Conservation (phyloP, 768 basidiomycete species). For the Termitomyces sp. region DNA sequence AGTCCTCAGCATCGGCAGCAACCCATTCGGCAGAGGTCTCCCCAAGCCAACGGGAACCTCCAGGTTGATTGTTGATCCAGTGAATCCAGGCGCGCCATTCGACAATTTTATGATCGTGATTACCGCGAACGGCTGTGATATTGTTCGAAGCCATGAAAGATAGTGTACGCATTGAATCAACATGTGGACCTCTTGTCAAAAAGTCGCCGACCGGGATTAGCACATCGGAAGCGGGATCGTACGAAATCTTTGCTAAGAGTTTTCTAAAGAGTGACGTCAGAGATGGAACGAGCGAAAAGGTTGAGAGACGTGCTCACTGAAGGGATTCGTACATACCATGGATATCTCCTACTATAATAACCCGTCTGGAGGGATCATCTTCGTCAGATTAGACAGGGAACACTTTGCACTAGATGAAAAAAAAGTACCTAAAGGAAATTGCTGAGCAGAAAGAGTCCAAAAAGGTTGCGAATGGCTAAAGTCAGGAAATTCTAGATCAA, state of each 20-base stretch:
- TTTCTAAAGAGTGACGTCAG: conserved; percentile 38
- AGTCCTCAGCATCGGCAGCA: conserved; percentile 31
- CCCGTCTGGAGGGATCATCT: conserved; percentile 55
- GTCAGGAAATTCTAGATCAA: conserved; percentile 45
- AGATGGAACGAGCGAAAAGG: background rate
- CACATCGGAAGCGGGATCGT: conserved; percentile 57
- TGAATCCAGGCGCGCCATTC: conserved; percentile 89
- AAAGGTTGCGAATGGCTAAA: conserved; percentile 50
- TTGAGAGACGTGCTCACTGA: conserved; percentile 44
- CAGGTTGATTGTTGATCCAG: conserved; percentile 59
- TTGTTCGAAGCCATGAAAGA: conserved; percentile 61
- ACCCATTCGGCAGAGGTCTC: conserved; percentile 46
- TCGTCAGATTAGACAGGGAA: background rate
- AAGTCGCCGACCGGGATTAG: conserved; percentile 87
- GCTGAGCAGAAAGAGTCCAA: conserved; percentile 39
- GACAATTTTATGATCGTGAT: conserved; percentile 89
- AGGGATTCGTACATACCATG: conserved; percentile 79
- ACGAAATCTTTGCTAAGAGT: conserved; percentile 62
- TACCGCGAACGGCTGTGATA: conserved; percentile 84
- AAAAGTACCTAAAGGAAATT: conserved; percentile 56
- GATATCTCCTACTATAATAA: conserved; percentile 83
- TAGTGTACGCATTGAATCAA: conserved; percentile 62
- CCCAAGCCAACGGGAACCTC: conserved; percentile 55
- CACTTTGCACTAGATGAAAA: background rate
- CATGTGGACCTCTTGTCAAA: conserved; percentile 61